A percentile compares a stretch with the other conserved stretches of the same genome.
These are phyloP conservation scores for Cudoniella acicularis DNA, from an alignment of 495 filamentous ascomycete species.

Conservation along the genomic window DNA sequence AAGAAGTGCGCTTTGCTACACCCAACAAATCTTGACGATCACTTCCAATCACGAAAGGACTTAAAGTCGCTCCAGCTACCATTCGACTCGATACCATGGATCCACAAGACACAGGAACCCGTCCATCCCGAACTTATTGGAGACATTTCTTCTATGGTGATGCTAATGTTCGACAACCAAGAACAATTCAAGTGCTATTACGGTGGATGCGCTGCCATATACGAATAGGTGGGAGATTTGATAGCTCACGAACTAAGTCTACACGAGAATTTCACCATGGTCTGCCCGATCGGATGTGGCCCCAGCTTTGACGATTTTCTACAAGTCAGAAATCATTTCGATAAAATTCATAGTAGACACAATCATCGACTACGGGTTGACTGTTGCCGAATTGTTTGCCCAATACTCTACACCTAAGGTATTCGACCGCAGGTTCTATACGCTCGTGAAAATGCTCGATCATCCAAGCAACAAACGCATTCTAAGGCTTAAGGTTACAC, in stretches of 20 bases:
- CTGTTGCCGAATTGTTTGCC: background rate
- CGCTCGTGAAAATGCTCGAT: background rate
- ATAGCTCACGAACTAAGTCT: background rate
- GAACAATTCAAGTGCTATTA: background rate
- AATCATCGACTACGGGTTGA: background rate
- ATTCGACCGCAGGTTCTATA: background rate
- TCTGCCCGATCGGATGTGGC: background rate
- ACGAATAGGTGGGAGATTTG: background rate
- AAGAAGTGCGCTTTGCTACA: background rate
- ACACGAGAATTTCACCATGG: background rate
- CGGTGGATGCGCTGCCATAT: background rate
- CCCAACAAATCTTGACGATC: background rate
- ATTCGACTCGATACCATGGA: background rate
- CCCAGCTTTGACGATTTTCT: background rate
- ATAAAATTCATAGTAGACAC: background rate
- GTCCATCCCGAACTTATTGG: background rate
- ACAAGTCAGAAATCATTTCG: background rate
- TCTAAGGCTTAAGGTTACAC: background rate
- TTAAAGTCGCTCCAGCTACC: background rate
- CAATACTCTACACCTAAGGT: background rate
- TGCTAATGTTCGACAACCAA: background rate
- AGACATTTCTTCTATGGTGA: background rate
- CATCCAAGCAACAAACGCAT: background rate
- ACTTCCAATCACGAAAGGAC: background rate
- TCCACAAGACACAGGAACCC: background rate